Evolutionary conservation across 345 rosid genomes (phyloP), one percentile per base, ranked within the genome.

Genomic region (Citrus glauca): DNA sequence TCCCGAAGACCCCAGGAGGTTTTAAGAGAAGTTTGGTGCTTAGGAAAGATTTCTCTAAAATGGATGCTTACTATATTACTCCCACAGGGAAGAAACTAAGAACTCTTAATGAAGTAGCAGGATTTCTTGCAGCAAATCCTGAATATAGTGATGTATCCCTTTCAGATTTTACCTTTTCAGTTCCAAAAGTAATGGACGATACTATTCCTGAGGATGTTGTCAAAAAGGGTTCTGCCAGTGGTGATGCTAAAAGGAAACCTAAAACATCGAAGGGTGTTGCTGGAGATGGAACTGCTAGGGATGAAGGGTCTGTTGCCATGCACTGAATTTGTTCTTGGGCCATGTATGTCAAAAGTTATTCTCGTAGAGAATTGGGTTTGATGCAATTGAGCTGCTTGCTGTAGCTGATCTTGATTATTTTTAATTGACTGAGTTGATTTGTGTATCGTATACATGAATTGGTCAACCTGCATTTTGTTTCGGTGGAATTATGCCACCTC

Each of bases 51-150:
- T 91, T 81, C 84, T 91, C 97, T 27, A 94, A 90, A 87, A 79
- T 94, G 86, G 98, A 94, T 76, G 90, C 97, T 27, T 93, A 94
- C 87, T 94, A 92, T 86, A 81, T 94, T 1, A 83, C 97, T 5
- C 90, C 93, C 0, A 85, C 93, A 0, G 98, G 98, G 28, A 94
- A 93, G 85, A 94, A 89, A 81, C 82, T 91, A 57, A 90, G 94
- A 71, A 90, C 93, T 17, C 87, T 84, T 6, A 86, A 82, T 33
- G 97, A 94, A 53, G 85, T 93, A 2, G 89, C 90, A 0, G 76
- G 93, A 24, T 94, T 82, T 86, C 69, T 90, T n/a, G 83, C 74
- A 37, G 82, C 89, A 19, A 83, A 93, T 84, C 94, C 96, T 5
- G 80, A 85, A 6, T 85, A 82, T 83, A 80, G 86, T 53, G 84